Evolutionary conservation across 192 early-diverging fungal genomes (phyloP), one percentile per base, ranked within the genome.

Genomic region (Blastocladiella britannica): DNA sequence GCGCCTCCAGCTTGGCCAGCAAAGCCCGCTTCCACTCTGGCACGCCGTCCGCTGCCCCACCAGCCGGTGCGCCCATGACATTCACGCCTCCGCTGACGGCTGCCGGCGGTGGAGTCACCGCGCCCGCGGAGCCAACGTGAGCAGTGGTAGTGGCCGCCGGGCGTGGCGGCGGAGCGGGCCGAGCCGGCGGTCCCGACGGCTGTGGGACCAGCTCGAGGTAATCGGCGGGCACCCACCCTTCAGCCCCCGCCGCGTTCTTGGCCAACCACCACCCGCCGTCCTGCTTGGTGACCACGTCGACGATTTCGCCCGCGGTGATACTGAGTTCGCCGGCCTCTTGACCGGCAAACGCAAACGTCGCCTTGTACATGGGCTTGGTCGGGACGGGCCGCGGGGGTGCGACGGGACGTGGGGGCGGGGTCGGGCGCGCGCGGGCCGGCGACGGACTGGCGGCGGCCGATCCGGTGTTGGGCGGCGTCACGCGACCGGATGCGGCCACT

Each of bases 161-260:
- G 15, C 68, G 65, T 20, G 71, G 59, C 1, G 65, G 62, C 23
- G 70, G 70, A 31, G 60, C 67, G 12, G 74, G 69, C 26, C 72
- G 62, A n/a, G 31, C 58, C 25, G 76, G 70, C 15, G 64, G 66
- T 30, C 67, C 64, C 1, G 67, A 65, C 25, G 70, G 67, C 15
- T 20, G 15, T 9, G 37, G 37, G 9, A 74, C 77, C 30, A 78
- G 78, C 51, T 83, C 81, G 25, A 84, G 58, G 57, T 86, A 86
- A 64, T 86, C 84, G 58, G 81, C 82, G n/a, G 84, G 84, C 15
- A 86, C 74, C 84, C 82, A 87, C 25, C 81, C 82, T 68, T 84
- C 79, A 30, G 58, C 67, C 22, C 70, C 71, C 28, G 77, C 79
- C 15, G 12, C n/a, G 54, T 73, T 74, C 52, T 70, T 67, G 25